Conservation (phyloP, 306 rosid species). For the Cercis canadensis region DNA sequence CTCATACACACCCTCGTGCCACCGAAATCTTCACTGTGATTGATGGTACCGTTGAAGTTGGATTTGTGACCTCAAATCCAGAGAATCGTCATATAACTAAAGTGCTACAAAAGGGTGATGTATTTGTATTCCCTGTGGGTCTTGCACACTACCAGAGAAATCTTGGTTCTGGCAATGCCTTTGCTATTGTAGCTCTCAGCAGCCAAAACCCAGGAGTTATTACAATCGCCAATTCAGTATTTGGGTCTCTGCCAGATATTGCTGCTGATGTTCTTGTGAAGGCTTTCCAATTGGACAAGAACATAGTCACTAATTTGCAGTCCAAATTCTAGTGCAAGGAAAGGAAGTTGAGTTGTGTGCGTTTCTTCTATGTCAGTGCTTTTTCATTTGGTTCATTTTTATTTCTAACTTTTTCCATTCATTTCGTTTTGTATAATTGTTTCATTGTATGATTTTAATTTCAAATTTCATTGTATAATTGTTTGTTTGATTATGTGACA, state of each 20-base stretch:
- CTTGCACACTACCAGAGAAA: background rate
- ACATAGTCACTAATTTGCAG: background rate
- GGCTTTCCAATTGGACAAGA: conserved; percentile 1
- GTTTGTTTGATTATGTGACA: no score
- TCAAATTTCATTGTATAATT: no score
- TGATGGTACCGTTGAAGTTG: background rate
- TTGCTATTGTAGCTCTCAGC: background rate
- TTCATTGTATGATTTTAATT: no score
- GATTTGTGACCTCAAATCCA: background rate
- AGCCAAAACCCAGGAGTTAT: background rate
- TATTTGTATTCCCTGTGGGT: background rate
- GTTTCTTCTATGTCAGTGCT: no score
- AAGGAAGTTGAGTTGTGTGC: no score
- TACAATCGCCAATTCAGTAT: background rate
- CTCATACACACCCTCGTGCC: background rate
- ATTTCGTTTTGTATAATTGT: no score
- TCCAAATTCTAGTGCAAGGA: background rate
- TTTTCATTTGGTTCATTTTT: no score
- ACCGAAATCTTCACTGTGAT: background rate
- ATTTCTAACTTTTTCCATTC: no score
- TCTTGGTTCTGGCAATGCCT: background rate
- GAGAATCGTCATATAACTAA: background rate
- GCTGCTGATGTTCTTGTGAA: background rate
- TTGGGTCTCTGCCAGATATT: background rate
- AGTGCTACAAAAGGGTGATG: background rate